Percentiles rank a stretch among this genome's conserved stretches.
These are phyloP conservation scores for Artemisia argyi DNA, from an alignment of 129 eudicot genomes.

Conservation along the genomic window DNA sequence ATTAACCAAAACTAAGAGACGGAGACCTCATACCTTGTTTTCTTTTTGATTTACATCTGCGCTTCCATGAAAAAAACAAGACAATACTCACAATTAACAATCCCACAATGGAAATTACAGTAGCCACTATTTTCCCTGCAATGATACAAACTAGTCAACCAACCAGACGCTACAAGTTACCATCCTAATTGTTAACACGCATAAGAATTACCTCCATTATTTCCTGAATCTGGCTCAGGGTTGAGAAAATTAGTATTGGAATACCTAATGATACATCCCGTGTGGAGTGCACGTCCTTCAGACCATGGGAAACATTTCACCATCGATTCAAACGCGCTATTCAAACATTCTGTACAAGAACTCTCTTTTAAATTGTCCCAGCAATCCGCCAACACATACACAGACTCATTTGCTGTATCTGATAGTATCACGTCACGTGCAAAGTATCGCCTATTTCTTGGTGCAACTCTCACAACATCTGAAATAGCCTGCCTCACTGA, in stretches of 20 bases:
- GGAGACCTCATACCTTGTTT: conserved; percentile 38
- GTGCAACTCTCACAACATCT: conserved; percentile 42
- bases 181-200: too few relatives aligned
- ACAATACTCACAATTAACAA: too few relatives aligned
- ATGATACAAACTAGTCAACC: too few relatives aligned
- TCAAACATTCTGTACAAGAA: conserved; percentile 54
- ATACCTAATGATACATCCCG: conserved; percentile 68
- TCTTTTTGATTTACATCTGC: conserved; percentile 42
- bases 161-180: too few relatives aligned
- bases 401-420: conserved; percentile 28
- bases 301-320: conserved; percentile 53
- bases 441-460: conserved; percentile 31
- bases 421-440: conserved; percentile 32
- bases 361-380: conserved; percentile 55
- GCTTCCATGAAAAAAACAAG: background rate
- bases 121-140: too few relatives aligned
- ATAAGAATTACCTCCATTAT: background rate
- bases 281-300: conserved; percentile 57
- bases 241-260: conserved; percentile 66
- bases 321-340: conserved; percentile 43
- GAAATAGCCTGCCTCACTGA: conserved; percentile 41
- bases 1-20: background rate
- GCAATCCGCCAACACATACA: conserved; percentile 60
- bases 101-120: too few relatives aligned
- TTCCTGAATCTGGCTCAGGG: conserved; percentile 12